phyloP scores from a whole-genome alignment of 352 stramenopile species.

The Pythium oligandrum region DNA sequence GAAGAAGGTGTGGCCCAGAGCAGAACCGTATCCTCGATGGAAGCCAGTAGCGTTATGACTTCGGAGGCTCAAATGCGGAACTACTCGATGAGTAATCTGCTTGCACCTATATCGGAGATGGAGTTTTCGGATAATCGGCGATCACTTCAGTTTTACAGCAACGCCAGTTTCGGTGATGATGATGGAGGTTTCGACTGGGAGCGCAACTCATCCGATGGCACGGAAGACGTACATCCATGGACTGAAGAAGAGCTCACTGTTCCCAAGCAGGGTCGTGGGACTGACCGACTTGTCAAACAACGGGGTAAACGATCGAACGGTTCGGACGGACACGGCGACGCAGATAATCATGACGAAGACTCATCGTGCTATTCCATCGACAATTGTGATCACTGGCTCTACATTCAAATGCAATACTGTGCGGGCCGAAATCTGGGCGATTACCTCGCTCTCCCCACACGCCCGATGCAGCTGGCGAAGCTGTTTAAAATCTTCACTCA shows the following conservation, averaged over 20 bases:
- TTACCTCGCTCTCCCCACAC: conserved; percentile 65
- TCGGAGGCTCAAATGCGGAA: conserved; percentile 31
- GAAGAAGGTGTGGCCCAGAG: conserved; percentile 32
- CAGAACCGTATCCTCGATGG: neutral
- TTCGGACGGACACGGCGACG: neutral
- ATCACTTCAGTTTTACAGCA: conserved; percentile 41
- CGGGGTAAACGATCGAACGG: neutral
- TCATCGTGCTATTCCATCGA: conserved; percentile 42
- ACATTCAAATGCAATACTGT: conserved; percentile 93
- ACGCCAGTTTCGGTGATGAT: conserved; percentile 40
- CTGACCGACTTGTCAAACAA: too few relatives aligned
- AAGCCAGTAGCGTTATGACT: conserved; percentile 7
- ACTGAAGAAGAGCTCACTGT: conserved; percentile 20
- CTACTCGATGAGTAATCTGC: conserved; percentile 72
- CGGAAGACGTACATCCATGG: conserved; percentile 35
- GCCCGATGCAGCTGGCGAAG: conserved; percentile 68
- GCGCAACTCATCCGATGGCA: conserved; percentile 38
- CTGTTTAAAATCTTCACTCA: conserved; percentile 87
- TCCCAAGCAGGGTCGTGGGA: too few relatives aligned
- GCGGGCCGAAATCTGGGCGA: conserved; percentile 80
- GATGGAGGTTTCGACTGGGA: conserved; percentile 80
- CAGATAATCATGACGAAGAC: conserved; percentile 26
- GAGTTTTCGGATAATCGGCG: conserved; percentile 53
- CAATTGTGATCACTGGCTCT: conserved; percentile 85
- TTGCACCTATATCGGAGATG: conserved; percentile 62